Base-by-base conservation (phyloP, 345 rosid species). In the Adansonia digitata region DNA sequence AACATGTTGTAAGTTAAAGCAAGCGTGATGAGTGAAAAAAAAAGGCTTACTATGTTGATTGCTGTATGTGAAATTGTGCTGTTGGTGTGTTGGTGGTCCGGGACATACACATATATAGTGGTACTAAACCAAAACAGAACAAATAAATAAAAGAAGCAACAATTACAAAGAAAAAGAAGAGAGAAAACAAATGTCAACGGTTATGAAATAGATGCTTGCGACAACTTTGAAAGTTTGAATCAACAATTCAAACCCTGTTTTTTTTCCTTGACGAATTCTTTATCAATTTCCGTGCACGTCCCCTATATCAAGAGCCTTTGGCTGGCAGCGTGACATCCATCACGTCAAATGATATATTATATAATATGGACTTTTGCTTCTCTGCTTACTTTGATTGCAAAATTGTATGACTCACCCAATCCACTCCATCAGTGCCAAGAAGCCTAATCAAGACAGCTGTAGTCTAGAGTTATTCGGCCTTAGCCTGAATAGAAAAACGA, bases 31-130 rank as follows among this genome's bases (percentile, higher is more conserved):
- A 77, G 85, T 73, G n/a, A 57, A 10, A 51, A 60, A 51, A 60
- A 85, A 88, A 79, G 77, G 77, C 13, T 35, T 49, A 77, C 82
- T 68, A 77, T 81, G 81, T 73, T 81, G 87, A 80, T 80, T 80
- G 83, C 42, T 73, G 77, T 84, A 71, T 84, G 80, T 81, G 71
- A 68, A 81, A 76, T 72, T 81, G 87, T 82, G 91, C 83, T 12
- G 62, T 26, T 57, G 75, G 86, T 84, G 91, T 77, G 78, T 60
- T 78, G 72, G 90, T 88, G 92, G 92, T 85, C 90, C 92, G 81
- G 45, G 4, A 7, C 67, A 17, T 56, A 7, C 67, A 17, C 24
- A 26, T 27, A 57, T 57, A 1, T 20, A 26, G 82, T 78, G 83
- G 84, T 67, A 70, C 79, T 71, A 78, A 72, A 65, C 71, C 79